Conservation (phyloP, 108 stramenopile species). For the Nitzschia palea region DNA sequence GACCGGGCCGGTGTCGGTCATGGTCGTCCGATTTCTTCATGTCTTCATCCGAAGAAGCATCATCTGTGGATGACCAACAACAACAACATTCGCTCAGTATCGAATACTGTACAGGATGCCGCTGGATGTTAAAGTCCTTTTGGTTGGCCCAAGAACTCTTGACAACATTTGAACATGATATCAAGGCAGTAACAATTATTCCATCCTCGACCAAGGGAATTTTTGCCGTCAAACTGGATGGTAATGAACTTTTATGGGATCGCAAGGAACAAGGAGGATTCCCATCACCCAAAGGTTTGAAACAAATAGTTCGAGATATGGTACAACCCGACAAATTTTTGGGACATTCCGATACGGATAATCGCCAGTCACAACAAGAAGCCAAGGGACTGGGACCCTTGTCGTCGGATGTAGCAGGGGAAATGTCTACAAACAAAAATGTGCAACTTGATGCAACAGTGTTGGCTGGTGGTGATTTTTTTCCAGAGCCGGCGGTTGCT, state of each 20-base stretch:
- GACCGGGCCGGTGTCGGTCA: too few species aligned
- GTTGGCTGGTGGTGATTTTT: background rate
- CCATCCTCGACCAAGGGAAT: conserved; percentile 18
- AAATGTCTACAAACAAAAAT: background rate
- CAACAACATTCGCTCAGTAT: conserved; percentile 28
- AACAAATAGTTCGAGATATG: conserved; percentile 72
- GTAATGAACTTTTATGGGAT: conserved; percentile 43
- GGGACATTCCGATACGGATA: conserved; percentile 68
- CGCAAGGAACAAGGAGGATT: conserved; percentile 59
- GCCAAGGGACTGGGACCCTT: background rate
- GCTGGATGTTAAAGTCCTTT: conserved; percentile 75
- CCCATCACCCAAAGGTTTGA: conserved; percentile 76
- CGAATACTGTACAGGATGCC: conserved; percentile 82
- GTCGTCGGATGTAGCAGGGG: background rate
- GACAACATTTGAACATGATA: conserved; percentile 66
- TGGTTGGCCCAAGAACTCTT: conserved; percentile 85
- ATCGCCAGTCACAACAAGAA: background rate
- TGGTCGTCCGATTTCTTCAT: too few species aligned
- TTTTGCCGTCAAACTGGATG: conserved; percentile 11
- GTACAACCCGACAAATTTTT: conserved; percentile 55
- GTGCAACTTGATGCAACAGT: too few species aligned
- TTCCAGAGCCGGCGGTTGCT: conserved; percentile 20
- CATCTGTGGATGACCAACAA: background rate
- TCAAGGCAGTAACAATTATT: conserved; percentile 51
- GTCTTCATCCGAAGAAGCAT: background rate